Percentiles rank a stretch among this genome's conserved stretches.
phyloP scores from a whole-genome alignment of 1,139 yeast genomes.

The Oligophagozyma castellii region DNA sequence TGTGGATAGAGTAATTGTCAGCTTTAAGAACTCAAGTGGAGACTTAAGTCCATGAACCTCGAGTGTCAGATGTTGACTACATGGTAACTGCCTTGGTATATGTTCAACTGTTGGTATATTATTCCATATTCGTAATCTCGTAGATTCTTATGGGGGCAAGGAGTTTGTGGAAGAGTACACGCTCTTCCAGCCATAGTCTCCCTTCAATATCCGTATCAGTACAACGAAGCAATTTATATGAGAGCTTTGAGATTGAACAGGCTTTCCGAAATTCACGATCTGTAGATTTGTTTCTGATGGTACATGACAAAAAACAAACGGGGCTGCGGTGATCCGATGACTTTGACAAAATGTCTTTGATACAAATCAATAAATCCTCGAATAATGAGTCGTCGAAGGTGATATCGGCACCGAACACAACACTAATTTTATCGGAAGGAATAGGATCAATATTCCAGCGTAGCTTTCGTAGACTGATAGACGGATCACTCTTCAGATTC shows the following conservation, averaged over 20 bases:
- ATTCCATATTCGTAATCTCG: slow-evolving; percentile 6
- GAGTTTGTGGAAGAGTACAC: slow-evolving; percentile 7
- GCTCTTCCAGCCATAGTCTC: slow-evolving; percentile 4
- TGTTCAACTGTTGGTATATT: neutral
- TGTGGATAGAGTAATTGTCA: slow-evolving; percentile 29
- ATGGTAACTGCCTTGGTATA: neutral
- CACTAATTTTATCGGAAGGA: slow-evolving; percentile 27
- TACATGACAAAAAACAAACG: slow-evolving; percentile 51
- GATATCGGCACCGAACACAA: slow-evolving; percentile 70
- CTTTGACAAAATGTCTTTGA: slow-evolving; percentile 28
- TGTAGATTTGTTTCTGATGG: slow-evolving; percentile 54
- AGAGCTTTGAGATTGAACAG: slow-evolving; percentile 21
- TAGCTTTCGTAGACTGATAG: slow-evolving; percentile 30
- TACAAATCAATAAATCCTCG: slow-evolving; percentile 39
- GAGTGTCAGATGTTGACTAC: slow-evolving; percentile 42
- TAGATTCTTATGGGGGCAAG: slow-evolving; percentile 19
- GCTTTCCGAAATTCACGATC: slow-evolving; percentile 37
- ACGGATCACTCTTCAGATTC: slow-evolving; percentile 3
- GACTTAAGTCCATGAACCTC: slow-evolving; percentile 27
- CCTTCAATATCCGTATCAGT: slow-evolving; percentile 6
- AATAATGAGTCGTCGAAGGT: slow-evolving; percentile 61
- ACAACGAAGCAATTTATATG: slow-evolving; percentile 20
- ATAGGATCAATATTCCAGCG: slow-evolving; percentile 46
- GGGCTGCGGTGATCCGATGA: slow-evolving; percentile 8
- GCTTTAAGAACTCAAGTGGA: slow-evolving; percentile 49